Base-by-base conservation (phyloP, 1,284 basidiomycete species). In the Ustilago trichophora region DNA sequence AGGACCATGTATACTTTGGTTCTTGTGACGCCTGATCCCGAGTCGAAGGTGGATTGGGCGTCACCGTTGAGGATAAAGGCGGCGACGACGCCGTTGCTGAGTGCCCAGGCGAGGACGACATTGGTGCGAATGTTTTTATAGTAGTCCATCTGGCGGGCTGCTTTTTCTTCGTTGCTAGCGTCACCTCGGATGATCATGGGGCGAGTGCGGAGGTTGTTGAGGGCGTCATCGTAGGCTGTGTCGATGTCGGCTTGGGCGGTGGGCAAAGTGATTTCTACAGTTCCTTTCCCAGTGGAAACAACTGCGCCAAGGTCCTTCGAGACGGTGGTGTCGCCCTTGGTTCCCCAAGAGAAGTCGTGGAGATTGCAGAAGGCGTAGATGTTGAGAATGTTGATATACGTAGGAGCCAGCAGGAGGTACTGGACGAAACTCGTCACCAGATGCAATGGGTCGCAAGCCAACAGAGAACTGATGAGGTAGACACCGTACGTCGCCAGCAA, bases 351-450 rank as follows among this genome's bases (percentile, higher is more conserved):
- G 46, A 78, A 66, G 40, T 74, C 74, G 59, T 77, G 72, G 38
- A 73, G 51, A 47, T 70, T 73, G 66, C 70, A 73, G 31, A 77
- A 75, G 8, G 71, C 82, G 55, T 80, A 84, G 51, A 82, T 81
- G 47, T 82, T 82, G 33, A 95, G 83, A 41, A 95, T 86, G 80
- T 75, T 93, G 82, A 94, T 88, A 76, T 94, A 97, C 0, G 92
- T 92, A 4, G 95, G 94, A 0, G 91, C 90, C 84, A 95, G 88
- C 49, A 98, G 85, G 19, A 94, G 83, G 78, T 97, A 98, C 81
- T 97, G 94, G 13, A 93, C 35, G 83, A 96, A 95, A n/a, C 90
- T 91, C 0, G 94, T 96, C 77, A 96, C 52, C 82, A 96, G 88
- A 77, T 95, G 93, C 88, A 91, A 91, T 4, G 92, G 92, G 76